Base-by-base conservation (phyloP, 208 protist genomes). In the Leishmania guyanensis region DNA sequence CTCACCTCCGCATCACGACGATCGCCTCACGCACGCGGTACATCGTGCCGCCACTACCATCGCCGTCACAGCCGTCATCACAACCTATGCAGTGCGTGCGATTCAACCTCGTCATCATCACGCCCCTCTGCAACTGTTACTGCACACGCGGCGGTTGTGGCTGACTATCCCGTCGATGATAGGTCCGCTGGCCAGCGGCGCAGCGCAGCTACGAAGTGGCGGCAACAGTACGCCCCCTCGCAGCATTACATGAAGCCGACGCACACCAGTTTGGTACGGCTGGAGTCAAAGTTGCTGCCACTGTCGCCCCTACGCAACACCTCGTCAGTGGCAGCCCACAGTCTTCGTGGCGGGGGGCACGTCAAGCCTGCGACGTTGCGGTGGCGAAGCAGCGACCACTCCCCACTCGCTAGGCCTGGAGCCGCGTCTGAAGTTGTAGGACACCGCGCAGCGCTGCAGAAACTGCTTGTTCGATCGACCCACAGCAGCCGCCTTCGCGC, bases 171-270 rank as follows among this genome's bases (percentile, higher is more conserved):
- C 46, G 56, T 54, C n/a, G 51, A 65, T 54, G 51, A 16, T 36
- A 26, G 16, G n/a, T 29, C 3, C 22, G 43, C 43, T 2, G 51
- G n/a, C 22, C 58, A 39, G 29, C 33, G 17, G 65, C 22, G 71
- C 29, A 33, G 78, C 80, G 29, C 54, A 22, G 82, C 26, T 36
- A 2, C 74, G 5, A 1, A 50, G 33, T 46, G 51, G 53, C 70
- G 70, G 9, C 75, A 72, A 43, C 72, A 51, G 16, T 80, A 77
- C 58, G 60, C 53, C 33, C 64, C 82, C 14, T 64, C 70, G 14
- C 70, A 62, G 26, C 78, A 80, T 29, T 86, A 83, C 78, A 82
- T 88, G 84, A 54, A 56, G 36, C 79, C 89, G 50, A 82, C 85
- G 5, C 76, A 86, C 48, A 79, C 88, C 60, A 88, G 84, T 26